phyloP scores from a whole-genome alignment of 2,329 filamentous ascomycete genomes.

The Penicillium sp. region DNA sequence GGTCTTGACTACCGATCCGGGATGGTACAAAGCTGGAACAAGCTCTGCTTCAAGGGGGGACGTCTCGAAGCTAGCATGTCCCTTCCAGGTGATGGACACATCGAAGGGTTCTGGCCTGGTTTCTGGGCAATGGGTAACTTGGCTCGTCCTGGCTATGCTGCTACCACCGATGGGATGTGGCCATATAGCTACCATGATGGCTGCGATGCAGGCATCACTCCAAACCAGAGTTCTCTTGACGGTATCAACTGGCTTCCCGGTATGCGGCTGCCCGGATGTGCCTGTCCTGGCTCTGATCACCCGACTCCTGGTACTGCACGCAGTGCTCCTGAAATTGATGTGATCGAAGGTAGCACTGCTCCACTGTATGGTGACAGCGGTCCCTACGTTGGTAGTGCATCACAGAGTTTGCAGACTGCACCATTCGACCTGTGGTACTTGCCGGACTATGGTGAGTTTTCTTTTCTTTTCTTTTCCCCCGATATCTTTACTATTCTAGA shows the following conservation, averaged over 20 bases:
- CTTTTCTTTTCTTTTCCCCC: too few relatives aligned
- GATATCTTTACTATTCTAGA: neutral
- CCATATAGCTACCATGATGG: constrained; percentile 62
- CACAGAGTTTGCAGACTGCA: constrained; percentile 59
- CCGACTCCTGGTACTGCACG: constrained; percentile 57
- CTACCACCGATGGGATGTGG: constrained; percentile 65
- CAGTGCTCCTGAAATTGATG: constrained; percentile 63
- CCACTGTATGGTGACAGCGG: constrained; percentile 42
- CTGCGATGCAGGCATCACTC: constrained; percentile 62
- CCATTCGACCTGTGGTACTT: constrained; percentile 64
- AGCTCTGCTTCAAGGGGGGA: constrained; percentile 63
- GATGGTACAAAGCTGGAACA: constrained; percentile 69
- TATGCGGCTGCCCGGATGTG: constrained; percentile 61
- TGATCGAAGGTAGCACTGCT: constrained; percentile 57
- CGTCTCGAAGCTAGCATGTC: constrained; percentile 62
- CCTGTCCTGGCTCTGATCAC: constrained; percentile 56
- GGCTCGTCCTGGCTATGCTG: constrained; percentile 58
- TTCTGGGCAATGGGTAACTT: constrained; percentile 70
- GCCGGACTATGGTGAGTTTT: constrained; percentile 46
- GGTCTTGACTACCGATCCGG: constrained; percentile 59
- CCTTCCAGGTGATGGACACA: constrained; percentile 57
- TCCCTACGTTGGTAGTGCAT: constrained; percentile 52
- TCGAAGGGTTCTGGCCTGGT: constrained; percentile 64
- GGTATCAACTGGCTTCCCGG: constrained; percentile 60
- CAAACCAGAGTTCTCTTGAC: constrained; percentile 60